Base-by-base conservation (phyloP, 805 yeast genomes). In the Schwanniomyces sp. region DNA sequence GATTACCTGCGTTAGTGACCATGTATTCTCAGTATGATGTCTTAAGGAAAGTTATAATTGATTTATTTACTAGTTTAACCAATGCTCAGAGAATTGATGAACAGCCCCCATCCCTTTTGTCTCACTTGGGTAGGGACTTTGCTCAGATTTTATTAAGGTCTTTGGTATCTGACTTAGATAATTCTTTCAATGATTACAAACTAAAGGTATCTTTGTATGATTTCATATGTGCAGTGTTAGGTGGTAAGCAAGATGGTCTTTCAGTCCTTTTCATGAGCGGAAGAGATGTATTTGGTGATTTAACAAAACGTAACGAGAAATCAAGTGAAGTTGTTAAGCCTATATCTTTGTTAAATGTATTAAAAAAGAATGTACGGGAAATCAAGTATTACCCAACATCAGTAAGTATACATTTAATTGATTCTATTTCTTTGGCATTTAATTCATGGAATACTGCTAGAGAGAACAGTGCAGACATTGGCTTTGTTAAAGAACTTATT, bases 161-260 rank as follows among this genome's bases (percentile, higher is more conserved):
- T 1, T 62, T 92, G 26, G 77, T 82, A 0, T 53, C 74, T 0
- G 91, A 88, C 54, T 69, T 91, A 55, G 76, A 78, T 26, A 80
- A 79, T 52, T 70, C 80, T 0, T 70, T 82, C 51, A 82, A 79
- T 45, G 80, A 78, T 52, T 75, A 74, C 49, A 63, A 64, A n/a
- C 66, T 84, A 40, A 79, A 81, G 50, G 76, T 81, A 28, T 68
- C 78, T 7, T 62, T 85, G 11, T 85, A 83, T 58, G 81, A 79
- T 47, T 85, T 88, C 50, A 79, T 88, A 45, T 76, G 89, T 21
- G 74, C 88, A 0, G 81, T 86, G 3, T 75, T 86, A 78, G 81
- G 78, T 48, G 86, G 88, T 5, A 80, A 81, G 40, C 94, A 88
- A 62, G 88, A 87, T 61, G 95, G 94, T 2, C 63, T 88, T n/a